Percentiles rank a stretch among this genome's conserved stretches.
Conservation (phyloP, 1,139 yeast genomes). For the Groenewaldozyma auringiensis region DNA sequence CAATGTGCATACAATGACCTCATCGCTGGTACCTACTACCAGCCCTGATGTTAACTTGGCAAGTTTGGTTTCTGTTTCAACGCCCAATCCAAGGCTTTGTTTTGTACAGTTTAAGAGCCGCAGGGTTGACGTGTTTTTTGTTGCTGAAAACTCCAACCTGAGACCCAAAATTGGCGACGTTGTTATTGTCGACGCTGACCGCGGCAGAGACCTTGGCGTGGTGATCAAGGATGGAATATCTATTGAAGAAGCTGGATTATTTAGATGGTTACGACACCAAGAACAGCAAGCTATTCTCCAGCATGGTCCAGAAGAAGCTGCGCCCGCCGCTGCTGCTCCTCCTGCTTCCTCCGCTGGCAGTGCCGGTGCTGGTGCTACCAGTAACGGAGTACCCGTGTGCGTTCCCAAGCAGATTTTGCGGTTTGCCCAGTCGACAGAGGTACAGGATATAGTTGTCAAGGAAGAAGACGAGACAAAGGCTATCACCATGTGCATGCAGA, state of each 20-base stretch:
- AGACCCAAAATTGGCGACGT: slow-evolving; percentile 60
- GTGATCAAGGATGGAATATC: slow-evolving; percentile 60
- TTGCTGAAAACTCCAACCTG: slow-evolving; percentile 47
- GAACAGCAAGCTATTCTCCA: slow-evolving; percentile 61
- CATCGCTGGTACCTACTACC: neutral
- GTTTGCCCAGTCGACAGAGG: slow-evolving; percentile 55
- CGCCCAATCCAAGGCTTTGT: slow-evolving; percentile 38
- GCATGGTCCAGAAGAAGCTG: slow-evolving; percentile 23
- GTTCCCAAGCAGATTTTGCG: slow-evolving; percentile 71
- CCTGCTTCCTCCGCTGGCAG: slow-evolving; percentile 14
- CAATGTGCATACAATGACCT: neutral
- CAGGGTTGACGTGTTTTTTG: slow-evolving; percentile 72
- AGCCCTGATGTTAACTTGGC: slow-evolving; percentile 13
- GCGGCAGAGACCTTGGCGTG: slow-evolving; percentile 87
- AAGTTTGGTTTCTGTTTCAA: slow-evolving; percentile 18
- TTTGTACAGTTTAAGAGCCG: slow-evolving; percentile 83
- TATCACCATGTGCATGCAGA: slow-evolving; percentile 49
- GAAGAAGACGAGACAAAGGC: slow-evolving; percentile 69
- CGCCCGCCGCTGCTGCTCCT: slow-evolving; percentile 17
- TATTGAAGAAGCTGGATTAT: slow-evolving; percentile 68
- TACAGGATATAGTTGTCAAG: slow-evolving; percentile 51
- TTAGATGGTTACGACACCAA: slow-evolving; percentile 73
- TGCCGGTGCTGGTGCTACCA: slow-evolving; percentile 19
- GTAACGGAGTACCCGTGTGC: slow-evolving; percentile 33
- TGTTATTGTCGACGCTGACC: slow-evolving; percentile 94